Evolutionary conservation across 495 filamentous ascomycete genomes (phyloP).

Genomic region (Neurospora discreta): DNA sequence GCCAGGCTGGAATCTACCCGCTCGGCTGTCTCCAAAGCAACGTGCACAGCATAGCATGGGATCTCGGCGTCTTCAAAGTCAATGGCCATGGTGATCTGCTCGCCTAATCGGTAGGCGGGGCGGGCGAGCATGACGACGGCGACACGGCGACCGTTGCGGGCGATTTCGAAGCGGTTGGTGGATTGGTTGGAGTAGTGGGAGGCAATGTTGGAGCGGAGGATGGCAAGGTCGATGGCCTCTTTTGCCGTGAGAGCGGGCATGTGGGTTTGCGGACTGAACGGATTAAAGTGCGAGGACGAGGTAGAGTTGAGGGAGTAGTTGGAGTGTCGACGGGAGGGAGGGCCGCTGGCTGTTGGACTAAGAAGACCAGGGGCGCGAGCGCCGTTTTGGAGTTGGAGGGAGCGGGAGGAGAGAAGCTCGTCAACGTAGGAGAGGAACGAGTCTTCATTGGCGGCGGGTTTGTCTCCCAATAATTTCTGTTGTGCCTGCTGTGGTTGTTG

Average conservation of each 20-base stretch:
- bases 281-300: slow-evolving; percentile 5
- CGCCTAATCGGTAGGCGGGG: slow-evolving; percentile 85
- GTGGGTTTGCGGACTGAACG: slow-evolving; percentile 3
- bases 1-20: slow-evolving; percentile 67
- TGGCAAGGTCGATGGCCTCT: slow-evolving; percentile 84
- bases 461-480: slow-evolving; percentile 1
- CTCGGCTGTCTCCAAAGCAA: slow-evolving; percentile 69
- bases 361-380: slow-evolving; percentile 45
- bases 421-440: slow-evolving; percentile 74
- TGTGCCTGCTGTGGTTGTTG: slow-evolving; percentile 4
- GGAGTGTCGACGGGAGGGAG: slow-evolving; percentile 45
- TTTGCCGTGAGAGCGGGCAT: slow-evolving; percentile 46
- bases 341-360: slow-evolving; percentile 50
- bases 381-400: slow-evolving; percentile 33
- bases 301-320: slow-evolving; percentile 24
- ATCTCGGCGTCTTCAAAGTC: slow-evolving; percentile 68
- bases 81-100: slow-evolving; percentile 68
- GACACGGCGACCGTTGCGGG: slow-evolving; percentile 73
- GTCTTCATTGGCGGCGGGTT: slow-evolving; percentile 27
- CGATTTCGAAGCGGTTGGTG: slow-evolving; percentile 86
- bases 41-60: slow-evolving; percentile 68
- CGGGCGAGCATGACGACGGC: slow-evolving; percentile 79
- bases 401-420: slow-evolving; percentile 55
- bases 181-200: slow-evolving; percentile 45
- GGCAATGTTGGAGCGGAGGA: slow-evolving; percentile 62